Conservation (phyloP, 768 basidiomycete genomes). For the Collybiopsis confluens region DNA sequence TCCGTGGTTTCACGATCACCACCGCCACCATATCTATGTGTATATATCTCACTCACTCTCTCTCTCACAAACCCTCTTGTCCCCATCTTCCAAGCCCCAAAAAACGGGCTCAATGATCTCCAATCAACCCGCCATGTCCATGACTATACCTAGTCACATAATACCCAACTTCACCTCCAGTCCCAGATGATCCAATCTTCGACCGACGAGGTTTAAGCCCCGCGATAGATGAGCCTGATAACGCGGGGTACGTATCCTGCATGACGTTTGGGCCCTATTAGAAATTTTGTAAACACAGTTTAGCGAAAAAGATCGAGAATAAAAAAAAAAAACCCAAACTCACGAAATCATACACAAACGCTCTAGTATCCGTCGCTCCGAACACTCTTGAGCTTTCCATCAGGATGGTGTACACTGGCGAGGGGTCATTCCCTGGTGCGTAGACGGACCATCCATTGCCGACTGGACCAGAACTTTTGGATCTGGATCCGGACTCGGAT, state of each 20-base stretch:
- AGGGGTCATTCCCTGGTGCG: slow-evolving; percentile 73
- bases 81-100: background rate
- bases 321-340: slow-evolving; percentile 16
- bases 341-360: slow-evolving; percentile 77
- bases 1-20: too few relatives aligned
- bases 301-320: background rate
- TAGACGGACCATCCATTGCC: slow-evolving; percentile 69
- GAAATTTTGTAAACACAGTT: too few relatives aligned
- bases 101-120: background rate
- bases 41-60: too few relatives aligned
- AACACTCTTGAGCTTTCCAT: slow-evolving; percentile 78
- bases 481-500: too few relatives aligned
- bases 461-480: background rate
- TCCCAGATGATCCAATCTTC: slow-evolving; percentile 21
- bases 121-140: background rate
- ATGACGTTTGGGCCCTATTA: slow-evolving; percentile 56
- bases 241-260: slow-evolving; percentile 49
- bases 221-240: slow-evolving; percentile 21
- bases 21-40: too few relatives aligned
- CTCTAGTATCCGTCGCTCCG: slow-evolving; percentile 71
- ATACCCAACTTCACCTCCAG: slow-evolving; percentile 19
- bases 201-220: slow-evolving; percentile 26
- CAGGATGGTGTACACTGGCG: slow-evolving; percentile 71
- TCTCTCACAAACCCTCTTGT: background rate
- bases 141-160: slow-evolving; percentile 26